These are phyloP conservation scores for Xylaria bambusicola DNA, from an alignment of 495 filamentous ascomycete genomes.

Conservation along the genomic window DNA sequence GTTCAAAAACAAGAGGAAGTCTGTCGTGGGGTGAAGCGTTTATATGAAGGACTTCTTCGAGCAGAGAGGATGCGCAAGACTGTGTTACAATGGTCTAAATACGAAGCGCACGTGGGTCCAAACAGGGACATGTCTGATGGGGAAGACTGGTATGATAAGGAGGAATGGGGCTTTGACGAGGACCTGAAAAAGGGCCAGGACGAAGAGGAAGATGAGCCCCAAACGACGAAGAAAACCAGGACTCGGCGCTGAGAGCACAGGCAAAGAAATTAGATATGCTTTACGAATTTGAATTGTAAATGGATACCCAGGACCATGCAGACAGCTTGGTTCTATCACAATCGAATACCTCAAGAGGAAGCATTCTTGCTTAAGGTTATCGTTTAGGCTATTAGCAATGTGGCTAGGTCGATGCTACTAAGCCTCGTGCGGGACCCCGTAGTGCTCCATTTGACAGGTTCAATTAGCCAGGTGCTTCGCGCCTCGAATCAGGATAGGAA, in stretches of 20 bases:
- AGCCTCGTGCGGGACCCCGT: neutral
- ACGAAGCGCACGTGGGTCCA: constrained; percentile 83
- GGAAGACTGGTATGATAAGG: constrained; percentile 94
- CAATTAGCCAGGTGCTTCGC: no score
- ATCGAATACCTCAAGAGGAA: neutral
- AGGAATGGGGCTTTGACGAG: constrained; percentile 82
- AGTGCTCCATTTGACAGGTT: neutral
- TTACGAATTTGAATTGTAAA: constrained; percentile 13
- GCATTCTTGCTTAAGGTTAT: neutral
- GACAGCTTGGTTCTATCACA: constrained; percentile 9
- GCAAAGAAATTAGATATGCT: no score
- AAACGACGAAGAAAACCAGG: constrained; percentile 73
- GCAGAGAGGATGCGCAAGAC: constrained; percentile 77
- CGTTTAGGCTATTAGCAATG: neutral
- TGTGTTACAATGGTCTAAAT: constrained; percentile 81
- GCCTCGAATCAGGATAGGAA: no score
- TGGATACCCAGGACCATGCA: constrained; percentile 18
- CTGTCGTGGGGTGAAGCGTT: constrained; percentile 72
- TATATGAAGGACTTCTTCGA: constrained; percentile 73
- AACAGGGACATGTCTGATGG: constrained; percentile 75
- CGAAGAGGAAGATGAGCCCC: constrained; percentile 81
- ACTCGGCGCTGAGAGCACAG: constrained; percentile 57
- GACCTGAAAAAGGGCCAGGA: constrained; percentile 89
- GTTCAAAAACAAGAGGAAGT: constrained; percentile 97
- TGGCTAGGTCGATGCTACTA: neutral